Base-by-base conservation (phyloP, 139 green algal species). In the Auxenochlorella pyrenoidosa region DNA sequence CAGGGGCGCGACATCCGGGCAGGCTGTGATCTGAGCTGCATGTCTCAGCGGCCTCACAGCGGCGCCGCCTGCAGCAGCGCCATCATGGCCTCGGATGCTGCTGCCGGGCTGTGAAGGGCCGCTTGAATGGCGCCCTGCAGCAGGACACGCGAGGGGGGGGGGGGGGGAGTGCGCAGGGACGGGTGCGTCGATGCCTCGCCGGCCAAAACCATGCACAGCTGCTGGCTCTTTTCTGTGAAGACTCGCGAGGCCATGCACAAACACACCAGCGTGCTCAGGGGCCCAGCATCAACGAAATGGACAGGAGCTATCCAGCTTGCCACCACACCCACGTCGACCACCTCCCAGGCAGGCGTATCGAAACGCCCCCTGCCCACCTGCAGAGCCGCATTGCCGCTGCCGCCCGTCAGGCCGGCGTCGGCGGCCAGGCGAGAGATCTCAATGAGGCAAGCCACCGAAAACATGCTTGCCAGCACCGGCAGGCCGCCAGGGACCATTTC, bases 401-500 rank as follows among this genome's bases (percentile, higher is more conserved):
- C 58, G 30, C 68, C 80, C 38, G 43, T 40, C 58, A 75, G 65
- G 2, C 80, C 79, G 18, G 38, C 43, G 22, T 93, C 91, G 0
- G 65, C 41, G 1, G 83, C 86, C 65, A 92, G 38, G 32, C 84
- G 88, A 44, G 58, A 66, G n/a, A 90, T 0, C 47, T 86, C 86
- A 5, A 92, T 66, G 28, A 58, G 38, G 65, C 80, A 59, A 1
- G 89, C 90, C 12, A 60, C 88, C 34, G 87, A 75, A 16, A 90
- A 79, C 22, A 94, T 34, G 66, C 75, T 77, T 0, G 73, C 91
- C 28, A 94, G 89, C 44, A 90, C 87, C 10, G 79, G 76, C n/a
- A 68, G 41, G 36, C 91, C 90, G 16, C 91, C 91, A 47, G 91
- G 89, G 38, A 93, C 79, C 82, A 92, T 86, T 32, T 60, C 43